Evolutionary conservation across 768 basidiomycete species (phyloP).

Genomic region (Suillus subluteus): DNA sequence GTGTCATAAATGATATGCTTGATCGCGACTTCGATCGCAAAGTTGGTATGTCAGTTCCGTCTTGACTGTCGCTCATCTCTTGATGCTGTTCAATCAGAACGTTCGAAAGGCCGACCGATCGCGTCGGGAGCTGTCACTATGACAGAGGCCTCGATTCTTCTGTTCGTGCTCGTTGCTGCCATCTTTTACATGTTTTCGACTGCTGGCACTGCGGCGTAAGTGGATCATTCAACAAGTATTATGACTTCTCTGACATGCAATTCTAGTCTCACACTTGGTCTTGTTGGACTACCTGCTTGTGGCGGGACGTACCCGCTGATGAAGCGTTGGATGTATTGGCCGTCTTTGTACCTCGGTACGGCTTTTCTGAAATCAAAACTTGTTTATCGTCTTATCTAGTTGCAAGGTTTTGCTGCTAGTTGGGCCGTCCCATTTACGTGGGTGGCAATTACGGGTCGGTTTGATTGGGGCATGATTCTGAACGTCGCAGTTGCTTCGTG

Average conservation of each 20-base stretch:
- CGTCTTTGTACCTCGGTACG: slow-evolving; percentile 33
- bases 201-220: slow-evolving; percentile 11
- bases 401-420: background rate
- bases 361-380: background rate
- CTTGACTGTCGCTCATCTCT: background rate
- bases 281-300: slow-evolving; percentile 25
- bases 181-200: slow-evolving; percentile 17
- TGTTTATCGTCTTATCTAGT: background rate
- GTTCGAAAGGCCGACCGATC: slow-evolving; percentile 51
- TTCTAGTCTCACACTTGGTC: slow-evolving; percentile 21
- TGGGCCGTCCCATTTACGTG: slow-evolving; percentile 3
- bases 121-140: slow-evolving; percentile 53
- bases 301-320: slow-evolving; percentile 30
- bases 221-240: background rate
- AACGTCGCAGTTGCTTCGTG: background rate
- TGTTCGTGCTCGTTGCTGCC: slow-evolving; percentile 33
- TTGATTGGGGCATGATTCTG: slow-evolving; percentile 2
- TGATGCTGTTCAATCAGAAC: slow-evolving; percentile 36
- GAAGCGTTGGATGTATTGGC: slow-evolving; percentile 34
- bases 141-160: slow-evolving; percentile 42
- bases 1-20: slow-evolving; percentile 61
- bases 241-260: background rate
- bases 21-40: slow-evolving; percentile 55
- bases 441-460: background rate
- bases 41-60: slow-evolving; percentile 43